phyloP scores from a whole-genome alignment of 169 alveolate genomes.

The Babesia bigemina region DNA sequence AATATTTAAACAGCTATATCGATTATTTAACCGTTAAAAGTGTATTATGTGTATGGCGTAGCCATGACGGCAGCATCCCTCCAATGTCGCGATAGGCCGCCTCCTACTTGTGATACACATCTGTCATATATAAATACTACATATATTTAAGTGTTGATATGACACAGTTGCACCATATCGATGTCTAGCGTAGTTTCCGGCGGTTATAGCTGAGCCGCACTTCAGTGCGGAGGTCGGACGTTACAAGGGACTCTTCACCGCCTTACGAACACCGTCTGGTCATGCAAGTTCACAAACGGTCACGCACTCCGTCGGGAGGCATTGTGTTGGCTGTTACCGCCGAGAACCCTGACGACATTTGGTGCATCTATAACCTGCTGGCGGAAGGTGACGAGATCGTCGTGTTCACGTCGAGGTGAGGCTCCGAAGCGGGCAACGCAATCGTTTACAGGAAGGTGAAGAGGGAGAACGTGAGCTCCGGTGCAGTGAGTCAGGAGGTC shows the following conservation, averaged over 20 bases:
- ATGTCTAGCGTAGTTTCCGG: neutral
- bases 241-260: neutral
- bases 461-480: constrained; percentile 28
- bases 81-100: too few relatives aligned
- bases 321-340: constrained; percentile 27
- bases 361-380: constrained; percentile 75
- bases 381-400: constrained; percentile 66
- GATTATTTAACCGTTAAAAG: too few relatives aligned
- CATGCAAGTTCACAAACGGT: constrained; percentile 45
- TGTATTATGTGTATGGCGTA: too few relatives aligned
- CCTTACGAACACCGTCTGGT: neutral
- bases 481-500: constrained; percentile 51
- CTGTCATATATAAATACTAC: too few relatives aligned
- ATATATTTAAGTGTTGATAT: too few relatives aligned
- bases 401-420: constrained; percentile 65
- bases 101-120: too few relatives aligned
- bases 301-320: constrained; percentile 45
- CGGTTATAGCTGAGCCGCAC: neutral
- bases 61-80: too few relatives aligned
- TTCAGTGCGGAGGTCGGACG: neutral
- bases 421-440: too few relatives aligned
- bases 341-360: constrained; percentile 76
- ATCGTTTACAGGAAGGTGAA: constrained; percentile 45
- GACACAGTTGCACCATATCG: too few relatives aligned
- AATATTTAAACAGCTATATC: neutral